Evolutionary conservation across 306 rosid species (phyloP).

Genomic region (Begonia loranthoides): DNA sequence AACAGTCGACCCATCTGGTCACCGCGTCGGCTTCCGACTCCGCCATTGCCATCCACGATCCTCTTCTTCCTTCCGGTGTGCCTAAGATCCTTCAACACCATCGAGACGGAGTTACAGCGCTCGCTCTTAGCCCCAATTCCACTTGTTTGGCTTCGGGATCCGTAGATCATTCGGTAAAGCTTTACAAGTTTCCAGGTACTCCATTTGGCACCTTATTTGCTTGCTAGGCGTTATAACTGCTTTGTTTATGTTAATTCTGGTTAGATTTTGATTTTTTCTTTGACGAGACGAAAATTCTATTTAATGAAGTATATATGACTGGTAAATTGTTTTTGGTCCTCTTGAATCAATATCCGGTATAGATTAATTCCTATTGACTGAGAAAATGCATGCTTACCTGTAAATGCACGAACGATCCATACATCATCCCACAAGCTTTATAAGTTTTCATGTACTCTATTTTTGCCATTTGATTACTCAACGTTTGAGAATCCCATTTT

Average conservation of each 20-base stretch:
- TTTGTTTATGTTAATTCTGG: neutral
- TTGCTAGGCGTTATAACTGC: no score
- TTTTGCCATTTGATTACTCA: no score
- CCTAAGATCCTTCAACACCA: constrained; percentile 81
- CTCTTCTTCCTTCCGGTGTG: constrained; percentile 40
- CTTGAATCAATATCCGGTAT: no score
- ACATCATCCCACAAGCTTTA: no score
- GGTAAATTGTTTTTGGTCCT: no score
- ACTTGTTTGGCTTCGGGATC: constrained; percentile 97
- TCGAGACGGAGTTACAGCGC: constrained; percentile 81
- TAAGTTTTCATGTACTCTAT: no score
- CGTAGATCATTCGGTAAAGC: constrained; percentile 81
- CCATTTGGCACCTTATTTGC: neutral
- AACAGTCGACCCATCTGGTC: constrained; percentile 49
- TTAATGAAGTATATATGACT: no score
- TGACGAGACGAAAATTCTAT: no score
- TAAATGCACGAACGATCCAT: no score
- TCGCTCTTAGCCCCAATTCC: constrained; percentile 88
- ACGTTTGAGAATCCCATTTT: no score
- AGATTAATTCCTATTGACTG: no score
- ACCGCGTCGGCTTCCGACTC: constrained; percentile 67
- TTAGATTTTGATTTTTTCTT: neutral
- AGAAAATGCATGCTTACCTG: no score
- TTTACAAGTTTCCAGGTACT: constrained; percentile 88
- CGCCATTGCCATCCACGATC: constrained; percentile 58